These are phyloP conservation scores for Arabis hirsuta DNA, from an alignment of 345 rosid genomes.

Conservation along the genomic window DNA sequence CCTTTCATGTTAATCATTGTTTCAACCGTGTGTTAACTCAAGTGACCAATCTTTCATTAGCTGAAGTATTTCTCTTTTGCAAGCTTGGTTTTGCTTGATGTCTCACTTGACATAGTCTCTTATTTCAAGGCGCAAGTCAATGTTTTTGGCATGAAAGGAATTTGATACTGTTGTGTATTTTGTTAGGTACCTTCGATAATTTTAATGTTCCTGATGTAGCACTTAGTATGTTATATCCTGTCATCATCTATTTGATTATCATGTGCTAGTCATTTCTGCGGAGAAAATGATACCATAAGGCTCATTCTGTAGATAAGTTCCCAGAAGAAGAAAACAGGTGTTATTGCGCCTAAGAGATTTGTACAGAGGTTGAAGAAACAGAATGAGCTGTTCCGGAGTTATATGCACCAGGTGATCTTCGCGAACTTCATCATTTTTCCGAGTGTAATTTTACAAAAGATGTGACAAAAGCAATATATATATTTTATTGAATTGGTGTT, in stretches of 20 bases:
- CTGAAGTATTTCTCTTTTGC: too few relatives aligned
- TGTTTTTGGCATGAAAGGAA: not conserved
- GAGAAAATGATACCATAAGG: not conserved
- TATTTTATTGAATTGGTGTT: constrained; percentile 9
- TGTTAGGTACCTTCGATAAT: constrained; percentile 1
- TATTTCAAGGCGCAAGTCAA: not conserved
- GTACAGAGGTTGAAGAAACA: constrained; percentile 99
- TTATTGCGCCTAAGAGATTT: constrained; percentile 96
- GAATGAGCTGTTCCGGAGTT: constrained; percentile 97
- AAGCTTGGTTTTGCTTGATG: not conserved
- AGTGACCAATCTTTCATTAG: not conserved
- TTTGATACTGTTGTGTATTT: not conserved
- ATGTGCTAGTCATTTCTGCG: not conserved
- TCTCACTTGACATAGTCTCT: not conserved
- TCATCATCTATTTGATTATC: not conserved
- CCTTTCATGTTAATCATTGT: not conserved
- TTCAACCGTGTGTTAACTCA: constrained; percentile 24
- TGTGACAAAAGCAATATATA: not conserved
- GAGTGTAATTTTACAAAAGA: not conserved
- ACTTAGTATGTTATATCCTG: not conserved
- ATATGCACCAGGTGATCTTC: constrained; percentile 91
- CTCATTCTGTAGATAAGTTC: constrained; percentile 72
- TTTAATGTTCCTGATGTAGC: constrained; percentile 1
- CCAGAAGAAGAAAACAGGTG: constrained; percentile 99
- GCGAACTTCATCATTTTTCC: not conserved